phyloP scores from a whole-genome alignment of 148 eudicot genomes.

The Suaeda aralocaspica region DNA sequence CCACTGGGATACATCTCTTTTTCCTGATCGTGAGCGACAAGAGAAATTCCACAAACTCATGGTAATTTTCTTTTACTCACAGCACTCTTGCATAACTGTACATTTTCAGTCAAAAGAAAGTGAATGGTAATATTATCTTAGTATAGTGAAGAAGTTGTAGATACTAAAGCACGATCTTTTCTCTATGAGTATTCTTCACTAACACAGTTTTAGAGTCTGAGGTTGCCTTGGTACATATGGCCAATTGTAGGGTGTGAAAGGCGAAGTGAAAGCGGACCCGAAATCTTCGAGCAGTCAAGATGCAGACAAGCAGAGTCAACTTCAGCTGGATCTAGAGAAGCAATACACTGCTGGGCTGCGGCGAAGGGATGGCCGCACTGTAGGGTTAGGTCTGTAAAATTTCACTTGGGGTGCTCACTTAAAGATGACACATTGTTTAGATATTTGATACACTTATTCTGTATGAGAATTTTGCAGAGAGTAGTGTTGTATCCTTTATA shows the following conservation, averaged over 20 bases:
- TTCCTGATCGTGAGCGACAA: slow-evolving; percentile 87
- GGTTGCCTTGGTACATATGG: slow-evolving; percentile 95
- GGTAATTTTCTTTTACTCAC: slow-evolving; percentile 49
- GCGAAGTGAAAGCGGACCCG: slow-evolving; percentile 47
- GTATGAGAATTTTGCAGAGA: slow-evolving; percentile 20
- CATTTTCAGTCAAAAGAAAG: neutral
- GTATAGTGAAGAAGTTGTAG: neutral
- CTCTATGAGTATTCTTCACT: slow-evolving; percentile 39
- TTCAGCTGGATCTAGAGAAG: slow-evolving; percentile 87
- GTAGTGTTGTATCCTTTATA: neutral
- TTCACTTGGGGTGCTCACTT: neutral
- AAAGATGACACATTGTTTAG: slow-evolving; percentile 1
- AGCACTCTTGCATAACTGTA: neutral
- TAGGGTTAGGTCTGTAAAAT: slow-evolving; percentile 74
- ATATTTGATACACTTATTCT: slow-evolving; percentile 8
- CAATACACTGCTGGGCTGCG: slow-evolving; percentile 95
- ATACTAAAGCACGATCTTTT: neutral
- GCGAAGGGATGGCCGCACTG: slow-evolving; percentile 93
- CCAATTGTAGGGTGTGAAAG: slow-evolving; percentile 99
- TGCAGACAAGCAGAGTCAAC: slow-evolving; percentile 66
- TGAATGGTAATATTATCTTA: neutral
- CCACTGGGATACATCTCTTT: slow-evolving; percentile 69
- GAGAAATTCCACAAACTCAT: slow-evolving; percentile 98
- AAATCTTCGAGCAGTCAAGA: slow-evolving; percentile 43
- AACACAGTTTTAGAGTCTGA: slow-evolving; percentile 99